Conservation (phyloP, 1,139 yeast genomes). For the Yamadazyma siamensis region DNA sequence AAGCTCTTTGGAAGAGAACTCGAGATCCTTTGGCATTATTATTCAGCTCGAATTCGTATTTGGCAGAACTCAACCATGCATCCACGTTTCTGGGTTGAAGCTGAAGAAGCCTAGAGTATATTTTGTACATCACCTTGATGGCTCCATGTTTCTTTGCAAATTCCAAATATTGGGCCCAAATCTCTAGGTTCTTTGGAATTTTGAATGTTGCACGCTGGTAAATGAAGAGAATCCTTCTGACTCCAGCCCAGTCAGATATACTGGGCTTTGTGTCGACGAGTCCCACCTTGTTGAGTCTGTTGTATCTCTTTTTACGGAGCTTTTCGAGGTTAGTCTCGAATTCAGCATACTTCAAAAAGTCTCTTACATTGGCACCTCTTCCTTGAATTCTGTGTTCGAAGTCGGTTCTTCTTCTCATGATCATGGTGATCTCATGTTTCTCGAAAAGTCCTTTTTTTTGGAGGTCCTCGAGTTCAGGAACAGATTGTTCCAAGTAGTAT, state of each 20-base stretch:
- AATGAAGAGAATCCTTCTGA: constrained; percentile 76
- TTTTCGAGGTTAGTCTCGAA: constrained; percentile 81
- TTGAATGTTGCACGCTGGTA: constrained; percentile 80
- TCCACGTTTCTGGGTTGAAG: constrained; percentile 88
- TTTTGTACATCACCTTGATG: constrained; percentile 73
- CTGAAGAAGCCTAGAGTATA: constrained; percentile 75
- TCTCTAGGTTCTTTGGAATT: constrained; percentile 70
- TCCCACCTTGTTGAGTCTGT: constrained; percentile 56
- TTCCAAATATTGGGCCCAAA: constrained; percentile 78
- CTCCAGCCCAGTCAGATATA: constrained; percentile 85
- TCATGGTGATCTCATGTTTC: constrained; percentile 74
- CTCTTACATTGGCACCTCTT: constrained; percentile 76
- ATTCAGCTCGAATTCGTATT: constrained; percentile 85
- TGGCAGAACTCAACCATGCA: constrained; percentile 94
- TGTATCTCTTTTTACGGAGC: constrained; percentile 68
- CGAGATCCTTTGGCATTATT: constrained; percentile 90
- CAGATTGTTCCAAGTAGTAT: constrained; percentile 75
- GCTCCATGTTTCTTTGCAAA: constrained; percentile 76
- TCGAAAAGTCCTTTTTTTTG: constrained; percentile 77
- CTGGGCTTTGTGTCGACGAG: constrained; percentile 52
- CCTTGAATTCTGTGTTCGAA: constrained; percentile 89
- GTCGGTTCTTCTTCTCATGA: constrained; percentile 92
- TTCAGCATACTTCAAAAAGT: constrained; percentile 74
- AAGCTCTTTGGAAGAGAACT: constrained; percentile 75
- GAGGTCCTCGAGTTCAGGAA: constrained; percentile 91